Conservation (phyloP, 805 yeast genomes). For the Pichia scutulata region DNA sequence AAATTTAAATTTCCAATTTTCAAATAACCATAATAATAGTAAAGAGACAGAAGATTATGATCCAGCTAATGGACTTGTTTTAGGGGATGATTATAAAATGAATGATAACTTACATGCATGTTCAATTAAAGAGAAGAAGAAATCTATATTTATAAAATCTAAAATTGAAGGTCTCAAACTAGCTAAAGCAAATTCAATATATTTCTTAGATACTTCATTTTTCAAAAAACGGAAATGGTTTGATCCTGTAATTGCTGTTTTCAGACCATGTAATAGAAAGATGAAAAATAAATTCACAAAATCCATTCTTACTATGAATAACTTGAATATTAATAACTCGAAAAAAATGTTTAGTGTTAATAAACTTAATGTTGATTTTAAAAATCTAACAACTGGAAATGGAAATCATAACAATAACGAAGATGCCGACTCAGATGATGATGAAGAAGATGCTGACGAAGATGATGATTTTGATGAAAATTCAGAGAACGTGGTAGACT, state of each 20-base stretch:
- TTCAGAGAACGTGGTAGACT: constrained; percentile 5
- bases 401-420: constrained; percentile 1
- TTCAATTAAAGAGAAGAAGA: constrained; percentile 20
- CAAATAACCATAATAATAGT: background rate
- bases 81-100: constrained; percentile 14
- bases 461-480: constrained; percentile 9
- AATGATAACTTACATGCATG: constrained; percentile 16
- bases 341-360: constrained; percentile 8
- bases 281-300: constrained; percentile 23
- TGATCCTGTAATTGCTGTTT: constrained; percentile 21
- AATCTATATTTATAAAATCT: constrained; percentile 15
- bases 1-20: constrained; percentile 4
- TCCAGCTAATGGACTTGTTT: background rate
- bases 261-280: constrained; percentile 27
- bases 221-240: constrained; percentile 20
- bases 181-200: constrained; percentile 25
- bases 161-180: constrained; percentile 26
- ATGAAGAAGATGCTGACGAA: constrained; percentile 14
- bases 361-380: constrained; percentile 8
- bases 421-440: constrained; percentile 7
- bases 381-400: background rate
- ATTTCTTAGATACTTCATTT: constrained; percentile 19
- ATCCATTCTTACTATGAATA: constrained; percentile 14
- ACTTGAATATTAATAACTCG: background rate
- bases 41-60: background rate